A percentile compares a stretch with the other conserved stretches of the same genome.
phyloP scores from a whole-genome alignment of 495 filamentous ascomycete species.

The Podospora pseudocomata region DNA sequence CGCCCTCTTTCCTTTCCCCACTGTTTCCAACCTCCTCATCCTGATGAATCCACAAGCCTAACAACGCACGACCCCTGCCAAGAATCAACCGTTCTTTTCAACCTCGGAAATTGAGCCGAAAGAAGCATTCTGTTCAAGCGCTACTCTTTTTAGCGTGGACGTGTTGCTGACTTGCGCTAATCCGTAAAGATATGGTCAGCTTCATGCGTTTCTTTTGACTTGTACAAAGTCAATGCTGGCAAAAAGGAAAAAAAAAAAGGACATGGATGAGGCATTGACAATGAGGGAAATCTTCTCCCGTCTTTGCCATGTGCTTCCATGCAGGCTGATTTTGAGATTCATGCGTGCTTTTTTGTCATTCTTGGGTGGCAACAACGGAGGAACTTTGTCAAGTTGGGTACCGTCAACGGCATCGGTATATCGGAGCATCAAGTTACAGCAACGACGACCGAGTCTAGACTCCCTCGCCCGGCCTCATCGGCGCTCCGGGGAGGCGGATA shows the following conservation, averaged over 20 bases:
- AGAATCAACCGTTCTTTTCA: not conserved
- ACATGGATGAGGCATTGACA: not conserved
- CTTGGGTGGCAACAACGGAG: not conserved
- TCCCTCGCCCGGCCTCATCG: not conserved
- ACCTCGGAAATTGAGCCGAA: not conserved
- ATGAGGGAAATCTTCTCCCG: not conserved
- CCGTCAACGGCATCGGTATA: not conserved
- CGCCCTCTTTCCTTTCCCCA: not conserved
- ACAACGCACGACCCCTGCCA: not conserved
- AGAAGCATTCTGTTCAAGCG: not conserved
- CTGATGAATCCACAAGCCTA: not conserved
- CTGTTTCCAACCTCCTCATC: not conserved
- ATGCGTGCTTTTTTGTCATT: not conserved
- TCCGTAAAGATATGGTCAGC: not conserved
- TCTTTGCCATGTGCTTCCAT: not conserved
- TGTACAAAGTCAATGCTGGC: not conserved
- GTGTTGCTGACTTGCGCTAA: not conserved
- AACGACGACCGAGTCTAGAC: too few species aligned
- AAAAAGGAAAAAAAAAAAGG: not conserved
- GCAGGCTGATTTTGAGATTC: not conserved
- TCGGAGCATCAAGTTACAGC: too few species aligned
- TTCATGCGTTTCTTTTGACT: not conserved
- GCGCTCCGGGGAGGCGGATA: not conserved
- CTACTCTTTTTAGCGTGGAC: not conserved
- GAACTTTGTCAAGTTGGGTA: not conserved